These are phyloP conservation scores for Trichoderma asperelloides DNA, from an alignment of 495 filamentous ascomycete genomes.

Conservation along the genomic window DNA sequence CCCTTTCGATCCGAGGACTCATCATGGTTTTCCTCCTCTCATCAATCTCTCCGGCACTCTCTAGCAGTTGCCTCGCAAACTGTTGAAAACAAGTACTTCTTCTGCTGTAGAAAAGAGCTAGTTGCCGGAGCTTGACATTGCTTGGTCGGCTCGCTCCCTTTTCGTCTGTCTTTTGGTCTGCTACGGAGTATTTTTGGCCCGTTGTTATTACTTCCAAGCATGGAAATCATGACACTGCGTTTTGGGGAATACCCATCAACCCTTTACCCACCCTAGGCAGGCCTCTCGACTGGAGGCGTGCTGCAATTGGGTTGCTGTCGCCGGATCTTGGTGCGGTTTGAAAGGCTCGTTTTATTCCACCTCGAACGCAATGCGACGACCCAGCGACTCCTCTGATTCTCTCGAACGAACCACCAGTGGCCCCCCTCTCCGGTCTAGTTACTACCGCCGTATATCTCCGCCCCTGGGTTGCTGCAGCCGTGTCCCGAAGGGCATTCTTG, in stretches of 20 bases:
- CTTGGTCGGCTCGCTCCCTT: not conserved
- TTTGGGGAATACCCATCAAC: not conserved
- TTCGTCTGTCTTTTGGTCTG: not conserved
- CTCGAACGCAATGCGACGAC: not conserved
- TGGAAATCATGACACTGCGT: not conserved
- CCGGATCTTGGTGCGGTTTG: not conserved
- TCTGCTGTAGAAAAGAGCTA: not conserved
- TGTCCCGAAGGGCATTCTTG: constrained; percentile 2
- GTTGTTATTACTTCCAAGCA: not conserved
- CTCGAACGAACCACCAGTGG: not conserved
- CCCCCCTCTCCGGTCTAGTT: not conserved
- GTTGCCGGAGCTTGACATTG: not conserved
- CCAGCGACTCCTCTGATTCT: not conserved
- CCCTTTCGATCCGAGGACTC: not conserved
- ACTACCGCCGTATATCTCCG: not conserved
- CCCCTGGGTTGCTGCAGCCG: not conserved
- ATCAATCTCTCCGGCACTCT: not conserved
- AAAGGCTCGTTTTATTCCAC: not conserved
- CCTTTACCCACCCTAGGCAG: not conserved
- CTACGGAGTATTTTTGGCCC: not conserved
- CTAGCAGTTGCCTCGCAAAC: not conserved
- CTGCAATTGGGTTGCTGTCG: constrained; percentile 2
- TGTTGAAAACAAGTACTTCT: not conserved
- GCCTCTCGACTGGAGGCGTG: not conserved
- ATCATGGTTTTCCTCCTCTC: not conserved